Conservation (phyloP, 169 alveolate species). For the Toxoplasma gondii region DNA sequence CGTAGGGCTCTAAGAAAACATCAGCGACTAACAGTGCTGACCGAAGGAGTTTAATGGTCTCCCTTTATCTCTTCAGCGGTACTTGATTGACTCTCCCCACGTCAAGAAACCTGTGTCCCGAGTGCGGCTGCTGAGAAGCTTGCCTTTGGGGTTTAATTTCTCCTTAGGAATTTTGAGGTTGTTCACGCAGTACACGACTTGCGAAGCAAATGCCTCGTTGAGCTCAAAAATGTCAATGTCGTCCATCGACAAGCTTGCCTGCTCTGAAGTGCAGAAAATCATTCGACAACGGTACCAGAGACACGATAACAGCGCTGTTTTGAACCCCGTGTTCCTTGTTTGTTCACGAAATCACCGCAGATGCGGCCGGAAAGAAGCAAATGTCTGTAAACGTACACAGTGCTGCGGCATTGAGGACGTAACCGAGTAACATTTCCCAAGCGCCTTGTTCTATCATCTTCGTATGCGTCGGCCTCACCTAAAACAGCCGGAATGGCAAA, state of each 20-base stretch:
- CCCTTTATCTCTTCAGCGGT: too few species aligned
- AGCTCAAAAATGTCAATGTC: conserved; percentile 92
- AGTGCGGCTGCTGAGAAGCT: background rate
- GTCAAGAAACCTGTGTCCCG: background rate
- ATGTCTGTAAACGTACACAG: too few species aligned
- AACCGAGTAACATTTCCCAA: too few species aligned
- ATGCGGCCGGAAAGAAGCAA: too few species aligned
- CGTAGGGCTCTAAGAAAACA: too few species aligned
- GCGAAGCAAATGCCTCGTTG: conserved; percentile 95
- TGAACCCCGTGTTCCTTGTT: background rate
- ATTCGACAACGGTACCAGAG: background rate
- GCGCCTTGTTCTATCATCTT: too few species aligned
- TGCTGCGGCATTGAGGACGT: background rate
- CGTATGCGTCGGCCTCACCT: conserved; percentile 30
- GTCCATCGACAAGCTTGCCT: conserved; percentile 82
- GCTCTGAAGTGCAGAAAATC: conserved; percentile 40
- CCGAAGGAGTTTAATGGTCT: too few species aligned
- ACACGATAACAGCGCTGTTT: background rate
- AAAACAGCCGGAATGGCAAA: conserved; percentile 92
- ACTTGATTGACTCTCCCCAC: background rate
- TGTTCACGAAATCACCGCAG: background rate
- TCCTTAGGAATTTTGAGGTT: conserved; percentile 84
- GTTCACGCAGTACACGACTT: conserved; percentile 85
- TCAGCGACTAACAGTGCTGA: too few species aligned
- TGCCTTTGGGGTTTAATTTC: conserved; percentile 91